These are phyloP conservation scores for Mycena floridula DNA, from an alignment of 768 basidiomycete genomes.

Conservation along the genomic window DNA sequence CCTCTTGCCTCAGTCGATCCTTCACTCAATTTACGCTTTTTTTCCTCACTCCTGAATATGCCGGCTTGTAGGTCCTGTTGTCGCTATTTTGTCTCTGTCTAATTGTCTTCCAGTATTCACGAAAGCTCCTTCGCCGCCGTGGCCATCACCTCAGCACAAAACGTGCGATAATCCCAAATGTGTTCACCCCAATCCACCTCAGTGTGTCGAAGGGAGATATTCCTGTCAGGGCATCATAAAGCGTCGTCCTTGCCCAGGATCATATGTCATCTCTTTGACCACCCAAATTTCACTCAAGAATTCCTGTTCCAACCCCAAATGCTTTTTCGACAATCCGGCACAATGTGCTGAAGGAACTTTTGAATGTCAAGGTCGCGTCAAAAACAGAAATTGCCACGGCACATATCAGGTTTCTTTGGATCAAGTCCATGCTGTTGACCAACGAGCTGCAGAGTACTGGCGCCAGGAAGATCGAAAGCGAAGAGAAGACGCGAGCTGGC, in stretches of 20 bases:
- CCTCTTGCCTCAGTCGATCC: too few relatives aligned
- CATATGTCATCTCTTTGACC: neutral
- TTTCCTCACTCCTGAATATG: too few relatives aligned
- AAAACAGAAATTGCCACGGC: neutral
- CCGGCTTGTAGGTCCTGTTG: too few relatives aligned
- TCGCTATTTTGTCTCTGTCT: too few relatives aligned
- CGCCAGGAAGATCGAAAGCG: neutral
- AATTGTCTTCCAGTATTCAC: too few relatives aligned
- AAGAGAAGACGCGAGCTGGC: neutral
- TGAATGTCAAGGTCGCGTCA: neutral
- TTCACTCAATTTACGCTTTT: too few relatives aligned
- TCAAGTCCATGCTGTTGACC: neutral
- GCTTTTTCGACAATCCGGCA: neutral
- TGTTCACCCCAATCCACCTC: neutral
- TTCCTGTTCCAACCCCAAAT: slow-evolving; percentile 25
- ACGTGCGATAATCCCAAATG: neutral
- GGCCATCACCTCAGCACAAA: too few relatives aligned
- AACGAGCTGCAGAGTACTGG: neutral
- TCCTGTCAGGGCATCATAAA: neutral
- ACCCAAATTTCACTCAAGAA: slow-evolving; percentile 12
- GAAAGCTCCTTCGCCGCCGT: too few relatives aligned
- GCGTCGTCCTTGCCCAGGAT: neutral
- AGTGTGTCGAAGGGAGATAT: neutral
- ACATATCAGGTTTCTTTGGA: neutral
- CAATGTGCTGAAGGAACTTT: neutral